These are phyloP conservation scores for Sarocladium kiliense DNA, from an alignment of 2,329 filamentous ascomycete genomes.

Conservation along the genomic window DNA sequence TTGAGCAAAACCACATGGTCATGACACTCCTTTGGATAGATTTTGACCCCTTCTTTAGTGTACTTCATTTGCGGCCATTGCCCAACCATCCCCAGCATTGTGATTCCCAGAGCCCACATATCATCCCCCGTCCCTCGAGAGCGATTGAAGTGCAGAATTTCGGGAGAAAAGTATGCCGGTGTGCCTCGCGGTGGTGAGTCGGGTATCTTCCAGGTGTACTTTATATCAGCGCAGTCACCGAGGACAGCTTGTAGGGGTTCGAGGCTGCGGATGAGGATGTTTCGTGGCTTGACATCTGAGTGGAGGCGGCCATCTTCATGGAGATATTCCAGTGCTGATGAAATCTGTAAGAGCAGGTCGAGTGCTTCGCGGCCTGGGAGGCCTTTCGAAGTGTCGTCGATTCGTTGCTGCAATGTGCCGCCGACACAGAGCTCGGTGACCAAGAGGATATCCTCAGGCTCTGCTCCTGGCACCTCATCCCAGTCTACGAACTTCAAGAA, in stretches of 20 bases:
- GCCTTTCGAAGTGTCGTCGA: conserved; percentile 18
- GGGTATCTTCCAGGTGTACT: conserved; percentile 1
- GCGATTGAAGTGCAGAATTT: conserved; percentile 16
- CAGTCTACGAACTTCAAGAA: conserved; percentile 24
- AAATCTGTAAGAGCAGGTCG: conserved; percentile 17
- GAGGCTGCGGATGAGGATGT: conserved; percentile 23
- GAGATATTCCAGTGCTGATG: conserved; percentile 21
- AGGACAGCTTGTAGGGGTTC: conserved; percentile 23
- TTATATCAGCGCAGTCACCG: conserved; percentile 26
- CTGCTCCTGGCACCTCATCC: conserved; percentile 16
- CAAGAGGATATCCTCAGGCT: conserved; percentile 17
- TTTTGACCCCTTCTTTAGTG: conserved; percentile 13
- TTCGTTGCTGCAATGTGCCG: conserved; percentile 21
- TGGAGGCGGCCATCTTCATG: conserved; percentile 20
- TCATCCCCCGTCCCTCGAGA: conserved; percentile 23
- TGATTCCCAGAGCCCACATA: conserved; percentile 28
- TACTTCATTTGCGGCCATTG: conserved; percentile 19
- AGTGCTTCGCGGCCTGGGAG: conserved; percentile 16
- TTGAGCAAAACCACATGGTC: conserved; percentile 17
- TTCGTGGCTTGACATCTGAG: conserved; percentile 26
- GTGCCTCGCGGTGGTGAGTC: conserved; percentile 18
- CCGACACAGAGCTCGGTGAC: conserved; percentile 25
- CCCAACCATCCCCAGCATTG: conserved; percentile 23
- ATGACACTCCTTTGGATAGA: conserved; percentile 1
- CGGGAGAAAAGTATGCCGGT: conserved; percentile 23